Evolutionary conservation across 148 eudicot species (phyloP).

Genomic region (Vaccinium darrowii): DNA sequence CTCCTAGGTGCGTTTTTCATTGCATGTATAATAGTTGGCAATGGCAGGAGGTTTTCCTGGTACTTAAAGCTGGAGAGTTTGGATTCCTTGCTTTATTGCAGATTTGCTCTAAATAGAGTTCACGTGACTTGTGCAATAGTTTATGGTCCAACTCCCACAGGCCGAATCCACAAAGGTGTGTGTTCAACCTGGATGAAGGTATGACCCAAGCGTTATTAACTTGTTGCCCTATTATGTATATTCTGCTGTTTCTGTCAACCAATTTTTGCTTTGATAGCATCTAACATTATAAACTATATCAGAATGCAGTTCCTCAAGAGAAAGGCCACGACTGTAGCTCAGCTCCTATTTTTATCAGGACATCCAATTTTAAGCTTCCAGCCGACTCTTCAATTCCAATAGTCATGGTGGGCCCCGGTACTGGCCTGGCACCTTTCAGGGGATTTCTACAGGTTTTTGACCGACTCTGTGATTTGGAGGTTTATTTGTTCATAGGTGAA

Average conservation of each 20-base stretch:
- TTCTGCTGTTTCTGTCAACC: slow-evolving; percentile 9
- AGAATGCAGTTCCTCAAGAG: slow-evolving; percentile 71
- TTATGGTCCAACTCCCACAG: slow-evolving; percentile 72
- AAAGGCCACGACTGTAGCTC: slow-evolving; percentile 56
- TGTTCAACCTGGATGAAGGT: slow-evolving; percentile 99
- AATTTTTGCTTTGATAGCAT: background rate
- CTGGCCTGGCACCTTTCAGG: slow-evolving; percentile 91
- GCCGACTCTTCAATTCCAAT: slow-evolving; percentile 61
- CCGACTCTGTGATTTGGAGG: background rate
- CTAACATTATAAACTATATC: slow-evolving; percentile 26
- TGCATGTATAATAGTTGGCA: background rate
- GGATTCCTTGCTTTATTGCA: slow-evolving; percentile 27
- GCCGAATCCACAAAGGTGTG: slow-evolving; percentile 79
- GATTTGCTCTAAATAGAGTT: slow-evolving; percentile 58
- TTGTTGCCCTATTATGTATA: background rate
- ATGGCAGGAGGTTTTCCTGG: background rate
- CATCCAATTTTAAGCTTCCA: slow-evolving; percentile 84
- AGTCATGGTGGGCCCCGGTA: slow-evolving; percentile 92
- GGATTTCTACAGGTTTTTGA: slow-evolving; percentile 76
- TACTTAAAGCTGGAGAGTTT: slow-evolving; percentile 9
- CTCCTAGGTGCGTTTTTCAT: slow-evolving; percentile 54
- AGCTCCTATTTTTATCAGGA: slow-evolving; percentile 80
- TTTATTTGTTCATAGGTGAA: slow-evolving; percentile 3
- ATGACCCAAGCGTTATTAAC: background rate
- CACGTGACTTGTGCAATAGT: slow-evolving; percentile 84